Conservation (phyloP, 2,329 filamentous ascomycete genomes). For the Mariannaea sp. region DNA sequence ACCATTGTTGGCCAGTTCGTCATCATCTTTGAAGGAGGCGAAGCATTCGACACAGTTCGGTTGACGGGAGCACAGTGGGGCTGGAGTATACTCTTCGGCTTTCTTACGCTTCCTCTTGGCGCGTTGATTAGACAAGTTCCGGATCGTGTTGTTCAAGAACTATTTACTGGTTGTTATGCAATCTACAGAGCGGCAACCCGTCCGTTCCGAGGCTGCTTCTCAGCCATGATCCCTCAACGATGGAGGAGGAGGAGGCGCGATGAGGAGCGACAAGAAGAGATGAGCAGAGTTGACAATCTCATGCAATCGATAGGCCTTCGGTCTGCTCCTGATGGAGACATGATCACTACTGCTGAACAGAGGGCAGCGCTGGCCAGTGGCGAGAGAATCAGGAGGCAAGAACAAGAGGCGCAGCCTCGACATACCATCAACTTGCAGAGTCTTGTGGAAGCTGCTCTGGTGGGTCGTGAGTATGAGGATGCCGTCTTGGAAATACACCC, state of each 20-base stretch:
- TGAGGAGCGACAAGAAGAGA: slow-evolving; percentile 30
- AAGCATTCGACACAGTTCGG: slow-evolving; percentile 65
- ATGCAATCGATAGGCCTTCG: slow-evolving; percentile 31
- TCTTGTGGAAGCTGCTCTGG: slow-evolving; percentile 41
- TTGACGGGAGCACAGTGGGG: slow-evolving; percentile 71
- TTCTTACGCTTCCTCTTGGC: slow-evolving; percentile 67
- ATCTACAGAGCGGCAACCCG: slow-evolving; percentile 23
- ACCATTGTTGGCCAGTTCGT: slow-evolving; percentile 73
- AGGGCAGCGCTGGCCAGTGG: slow-evolving; percentile 31
- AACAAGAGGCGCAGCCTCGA: slow-evolving; percentile 25
- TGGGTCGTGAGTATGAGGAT: slow-evolving; percentile 32
- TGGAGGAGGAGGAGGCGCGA: slow-evolving; percentile 33
- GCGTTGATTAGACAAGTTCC: slow-evolving; percentile 49
- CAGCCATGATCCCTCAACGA: slow-evolving; percentile 29
- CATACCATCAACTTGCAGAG: slow-evolving; percentile 42
- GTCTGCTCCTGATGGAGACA: slow-evolving; percentile 23
- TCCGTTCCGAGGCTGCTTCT: slow-evolving; percentile 32
- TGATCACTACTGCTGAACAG: slow-evolving; percentile 32
- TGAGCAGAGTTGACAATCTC: slow-evolving; percentile 34
- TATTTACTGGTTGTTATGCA: slow-evolving; percentile 37
- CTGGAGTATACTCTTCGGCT: slow-evolving; percentile 70
- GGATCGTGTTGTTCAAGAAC: slow-evolving; percentile 39
- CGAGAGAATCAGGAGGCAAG: slow-evolving; percentile 22
- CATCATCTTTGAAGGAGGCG: slow-evolving; percentile 72
- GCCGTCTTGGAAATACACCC: slow-evolving; percentile 48